Conservation (phyloP, 129 eudicot genomes). For the Tanacetum coccineum region DNA sequence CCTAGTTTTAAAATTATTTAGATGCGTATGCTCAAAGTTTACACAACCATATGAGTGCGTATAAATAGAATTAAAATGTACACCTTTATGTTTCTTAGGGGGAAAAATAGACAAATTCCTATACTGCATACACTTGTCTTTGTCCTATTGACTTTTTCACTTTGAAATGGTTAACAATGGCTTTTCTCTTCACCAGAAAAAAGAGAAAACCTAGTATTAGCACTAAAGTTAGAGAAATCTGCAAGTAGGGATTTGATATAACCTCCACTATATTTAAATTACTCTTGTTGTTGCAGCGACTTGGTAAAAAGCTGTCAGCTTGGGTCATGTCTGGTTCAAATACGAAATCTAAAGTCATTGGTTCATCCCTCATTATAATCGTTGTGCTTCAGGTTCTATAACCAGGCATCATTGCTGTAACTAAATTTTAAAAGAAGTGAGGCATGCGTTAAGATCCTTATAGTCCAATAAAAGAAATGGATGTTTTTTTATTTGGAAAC, state of each 20-base stretch:
- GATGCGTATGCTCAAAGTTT: neutral
- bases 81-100: constrained; percentile 17
- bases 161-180: constrained; percentile 29
- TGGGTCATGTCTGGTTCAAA: constrained; percentile 49
- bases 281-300: constrained; percentile 29
- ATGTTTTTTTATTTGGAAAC: neutral
- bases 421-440: constrained; percentile 34
- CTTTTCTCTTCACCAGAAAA: constrained; percentile 59
- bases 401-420: constrained; percentile 74
- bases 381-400: constrained; percentile 61
- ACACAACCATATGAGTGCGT: neutral
- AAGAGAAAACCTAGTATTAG: constrained; percentile 46
- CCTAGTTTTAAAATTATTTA: neutral
- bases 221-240: constrained; percentile 38
- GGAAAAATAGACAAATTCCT: constrained; percentile 4
- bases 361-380: constrained; percentile 50
- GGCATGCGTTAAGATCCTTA: neutral
- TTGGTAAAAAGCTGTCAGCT: constrained; percentile 23
- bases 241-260: constrained; percentile 36
- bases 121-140: constrained; percentile 43
- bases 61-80: constrained; percentile 20
- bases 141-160: constrained; percentile 36
- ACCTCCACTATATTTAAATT: constrained; percentile 32
- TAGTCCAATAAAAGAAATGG: neutral
- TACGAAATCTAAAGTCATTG: constrained; percentile 66